phyloP scores from a whole-genome alignment of 345 rosid genomes.

The Linum tenue region DNA sequence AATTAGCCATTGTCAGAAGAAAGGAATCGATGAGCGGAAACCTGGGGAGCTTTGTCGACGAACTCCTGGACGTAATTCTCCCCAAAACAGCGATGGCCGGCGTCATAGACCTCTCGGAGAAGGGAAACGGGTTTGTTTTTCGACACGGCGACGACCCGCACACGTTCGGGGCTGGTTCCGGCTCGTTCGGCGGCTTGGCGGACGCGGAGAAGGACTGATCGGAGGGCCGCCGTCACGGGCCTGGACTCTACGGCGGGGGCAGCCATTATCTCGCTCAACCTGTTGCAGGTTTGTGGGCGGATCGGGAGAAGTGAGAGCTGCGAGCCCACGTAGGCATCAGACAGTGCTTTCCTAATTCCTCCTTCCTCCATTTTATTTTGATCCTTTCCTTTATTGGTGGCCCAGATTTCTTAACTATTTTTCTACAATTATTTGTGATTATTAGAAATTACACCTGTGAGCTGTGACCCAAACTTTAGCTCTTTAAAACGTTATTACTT shows the following conservation, averaged over 20 bases:
- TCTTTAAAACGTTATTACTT: no score
- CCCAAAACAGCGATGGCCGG: conserved; percentile 83
- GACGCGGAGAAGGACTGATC: conserved; percentile 57
- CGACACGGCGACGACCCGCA: conserved; percentile 70
- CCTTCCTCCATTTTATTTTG: no score
- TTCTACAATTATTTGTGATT: no score
- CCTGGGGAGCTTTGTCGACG: conserved; percentile 84
- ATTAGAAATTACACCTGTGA: no score
- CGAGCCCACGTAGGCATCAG: no score
- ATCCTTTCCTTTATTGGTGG: no score
- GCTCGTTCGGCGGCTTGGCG: conserved; percentile 58
- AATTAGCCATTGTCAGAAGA: not conserved
- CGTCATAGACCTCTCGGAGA: conserved; percentile 71
- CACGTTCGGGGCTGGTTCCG: conserved; percentile 38
- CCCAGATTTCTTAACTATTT: no score
- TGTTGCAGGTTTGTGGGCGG: no score
- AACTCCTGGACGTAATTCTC: conserved; percentile 88
- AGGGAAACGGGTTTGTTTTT: conserved; percentile 83
- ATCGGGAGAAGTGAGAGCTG: no score
- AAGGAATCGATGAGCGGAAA: conserved; percentile 6
- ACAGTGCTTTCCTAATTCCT: no score
- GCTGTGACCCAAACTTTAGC: no score
- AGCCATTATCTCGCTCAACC: conserved; percentile 3
- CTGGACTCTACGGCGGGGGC: conserved; percentile 15
- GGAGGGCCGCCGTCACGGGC: conserved; percentile 37